Base-by-base conservation (phyloP, 805 yeast species). In the Starmerella potacharoeniae region DNA sequence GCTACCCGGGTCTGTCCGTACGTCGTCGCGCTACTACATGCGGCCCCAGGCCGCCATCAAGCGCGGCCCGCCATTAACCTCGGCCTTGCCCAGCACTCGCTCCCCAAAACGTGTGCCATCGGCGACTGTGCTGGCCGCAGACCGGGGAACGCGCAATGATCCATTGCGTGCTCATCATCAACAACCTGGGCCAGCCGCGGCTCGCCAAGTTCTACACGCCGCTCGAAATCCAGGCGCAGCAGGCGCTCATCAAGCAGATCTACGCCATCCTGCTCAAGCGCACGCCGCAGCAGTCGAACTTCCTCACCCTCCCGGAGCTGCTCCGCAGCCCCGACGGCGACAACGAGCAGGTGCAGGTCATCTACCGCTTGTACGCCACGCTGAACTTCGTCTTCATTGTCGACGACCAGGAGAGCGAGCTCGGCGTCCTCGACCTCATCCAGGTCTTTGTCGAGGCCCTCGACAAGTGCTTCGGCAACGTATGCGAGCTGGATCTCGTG, bases 391-490 rank as follows among this genome's bases (percentile, higher is more conserved):
- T 95, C 33, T 89, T 93, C 66, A 82, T 93, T 42, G 97, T 91
- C 11, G 98, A 93, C 69, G 93, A 86, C 59, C 97, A 90, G 67
- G 98, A 93, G 69, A 81, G 90, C 33, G 97, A 93, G 69, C 75
- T 93, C 42, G 97, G 97, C 1, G 91, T 91, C 49, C 71, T 93
- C 46, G 98, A 93, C 68, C 72, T 93, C 65, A 91, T 93, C 55
- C 98, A 93, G 68, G 97, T 93, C 44, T 91, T 93, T 75, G 98
- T 93, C 3, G 97, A 93, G 68, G 85, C 95, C 52, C 75, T 93
- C 60, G 96, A 93, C 67, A 81, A 84, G 56, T 93, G 98, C 69
- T 93, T 93, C 70, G 83, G 82, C 58, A 90, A 89, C 65, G 98
- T 93, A 6, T 90, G 96, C 68, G 98, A 93, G 67, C 75, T 93